phyloP scores from a whole-genome alignment of 345 rosid species.

The Luvunga scandens region DNA sequence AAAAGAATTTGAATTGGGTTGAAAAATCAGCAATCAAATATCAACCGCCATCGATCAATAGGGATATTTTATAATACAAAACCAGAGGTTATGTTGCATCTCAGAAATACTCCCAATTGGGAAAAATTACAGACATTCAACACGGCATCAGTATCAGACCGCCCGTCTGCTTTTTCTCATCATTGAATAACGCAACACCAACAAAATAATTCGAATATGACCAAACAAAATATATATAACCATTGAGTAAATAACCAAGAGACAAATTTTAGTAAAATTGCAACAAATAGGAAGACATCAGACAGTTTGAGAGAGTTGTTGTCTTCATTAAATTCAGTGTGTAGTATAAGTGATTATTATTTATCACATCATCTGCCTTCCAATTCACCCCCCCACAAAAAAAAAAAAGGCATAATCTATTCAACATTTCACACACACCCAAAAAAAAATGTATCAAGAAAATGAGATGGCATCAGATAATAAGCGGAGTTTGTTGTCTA shows the following conservation, averaged over 20 bases:
- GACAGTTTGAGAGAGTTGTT: slow-evolving; percentile 47
- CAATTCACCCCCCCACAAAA: too few species aligned
- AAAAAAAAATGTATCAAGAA: not conserved
- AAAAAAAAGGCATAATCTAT: not conserved
- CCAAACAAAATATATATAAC: not conserved
- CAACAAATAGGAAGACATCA: slow-evolving; percentile 40
- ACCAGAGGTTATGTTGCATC: not conserved
- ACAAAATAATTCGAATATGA: too few species aligned
- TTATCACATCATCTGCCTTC: slow-evolving; percentile 53
- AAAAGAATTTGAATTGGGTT: not conserved
- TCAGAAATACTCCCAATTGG: slow-evolving; percentile 56
- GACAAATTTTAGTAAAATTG: too few species aligned
- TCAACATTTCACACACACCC: not conserved
- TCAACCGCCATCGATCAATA: not conserved
- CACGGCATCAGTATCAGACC: slow-evolving; percentile 91
- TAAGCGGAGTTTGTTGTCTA: slow-evolving; percentile 46
- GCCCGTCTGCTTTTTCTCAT: slow-evolving; percentile 92
- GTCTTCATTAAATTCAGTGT: slow-evolving; percentile 48
- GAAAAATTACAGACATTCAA: slow-evolving; percentile 68
- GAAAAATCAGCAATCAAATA: not conserved
- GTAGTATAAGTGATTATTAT: slow-evolving; percentile 39
- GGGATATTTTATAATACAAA: too few species aligned
- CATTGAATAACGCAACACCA: slow-evolving; percentile 26
- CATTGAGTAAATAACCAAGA: not conserved
- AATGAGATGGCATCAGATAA: slow-evolving; percentile 47